Evolutionary conservation across 139 green algal species (phyloP), one percentile per base, ranked within the genome.

Genomic region (Eudorina sp.): DNA sequence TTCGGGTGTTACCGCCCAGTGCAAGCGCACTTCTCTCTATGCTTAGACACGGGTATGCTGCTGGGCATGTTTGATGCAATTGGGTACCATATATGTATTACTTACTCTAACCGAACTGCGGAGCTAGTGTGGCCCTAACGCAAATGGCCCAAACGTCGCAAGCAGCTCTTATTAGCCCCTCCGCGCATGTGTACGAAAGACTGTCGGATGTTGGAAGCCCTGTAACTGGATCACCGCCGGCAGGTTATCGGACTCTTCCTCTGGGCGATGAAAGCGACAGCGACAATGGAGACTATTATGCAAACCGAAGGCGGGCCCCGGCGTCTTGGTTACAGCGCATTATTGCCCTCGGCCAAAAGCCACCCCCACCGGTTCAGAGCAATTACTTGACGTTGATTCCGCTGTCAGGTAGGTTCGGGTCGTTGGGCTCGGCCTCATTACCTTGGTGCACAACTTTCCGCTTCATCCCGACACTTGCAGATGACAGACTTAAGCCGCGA

Each of bases 341-440:
- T 3, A 75, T 23, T 21, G 41, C 0, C 9, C 14, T 87, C 2
- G 81, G 45, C 5, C 45, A 53, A 29, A 31, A n/a, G 0, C 0
- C 53, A 11, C 34, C 29, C 31, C 45, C 64, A 13, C 64, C 62
- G 8, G 64, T 53, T 0, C 60, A 79, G 21, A 82, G 68, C 68
- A 81, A 81, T 40, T 97, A 97, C 88, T 75, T 97, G 5, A 97
- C 94, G 0, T 91, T 97, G 18, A 96, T 97, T 18, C 94, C 94
- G 0, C 76, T 97, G 19, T 94, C 90, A 36, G 92, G 92, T 94
- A 31, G 13, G 85, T 11, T n/a, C n/a, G n/a, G n/a, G n/a, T n/a
- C n/a, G n/a, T n/a, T n/a, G n/a, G n/a, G n/a, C n/a, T n/a, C n/a
- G n/a, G n/a, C n/a, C n/a, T n/a, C n/a, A n/a, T n/a, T n/a, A n/a